These are phyloP conservation scores for Hysterangium stoloniferum DNA, from an alignment of 768 basidiomycete genomes.

Conservation along the genomic window DNA sequence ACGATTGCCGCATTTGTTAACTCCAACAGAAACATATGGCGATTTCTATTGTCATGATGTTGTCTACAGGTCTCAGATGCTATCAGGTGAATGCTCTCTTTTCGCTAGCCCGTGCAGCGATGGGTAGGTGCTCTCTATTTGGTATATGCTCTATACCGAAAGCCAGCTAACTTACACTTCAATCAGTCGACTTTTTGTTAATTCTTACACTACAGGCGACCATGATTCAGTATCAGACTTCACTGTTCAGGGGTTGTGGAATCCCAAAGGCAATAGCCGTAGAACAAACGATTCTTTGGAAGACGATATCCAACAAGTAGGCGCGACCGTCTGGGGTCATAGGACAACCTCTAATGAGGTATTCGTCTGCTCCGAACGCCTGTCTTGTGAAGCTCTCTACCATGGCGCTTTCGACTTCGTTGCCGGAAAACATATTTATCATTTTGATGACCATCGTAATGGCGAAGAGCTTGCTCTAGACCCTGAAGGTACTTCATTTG, in stretches of 20 bases:
- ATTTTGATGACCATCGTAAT: conserved; percentile 39
- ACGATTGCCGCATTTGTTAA: not conserved
- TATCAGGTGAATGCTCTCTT: conserved; percentile 13
- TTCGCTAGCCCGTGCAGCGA: conserved; percentile 30
- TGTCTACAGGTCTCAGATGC: not conserved
- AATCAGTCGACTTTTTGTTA: conserved; percentile 13
- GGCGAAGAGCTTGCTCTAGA: conserved; percentile 48
- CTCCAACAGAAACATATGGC: conserved; percentile 4
- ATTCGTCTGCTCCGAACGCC: conserved; percentile 53
- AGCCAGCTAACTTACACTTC: conserved; percentile 4
- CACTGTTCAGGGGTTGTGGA: not conserved
- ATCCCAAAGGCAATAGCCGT: not conserved
- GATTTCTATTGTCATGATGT: conserved; percentile 1
- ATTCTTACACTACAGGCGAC: conserved; percentile 1
- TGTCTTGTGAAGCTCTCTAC: conserved; percentile 24
- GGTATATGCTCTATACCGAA: conserved; percentile 13
- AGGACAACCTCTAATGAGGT: conserved; percentile 31
- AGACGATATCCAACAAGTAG: conserved; percentile 28
- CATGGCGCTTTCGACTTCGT: conserved; percentile 46
- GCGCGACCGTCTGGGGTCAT: conserved; percentile 47
- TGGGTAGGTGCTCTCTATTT: conserved; percentile 19
- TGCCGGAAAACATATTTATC: conserved; percentile 19
- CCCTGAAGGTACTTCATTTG: conserved; percentile 31
- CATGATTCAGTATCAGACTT: not conserved
- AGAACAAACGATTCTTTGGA: conserved; percentile 17